These are phyloP conservation scores for Pseudognaphalium luteoalbum DNA, from an alignment of 129 eudicot genomes.

Conservation along the genomic window DNA sequence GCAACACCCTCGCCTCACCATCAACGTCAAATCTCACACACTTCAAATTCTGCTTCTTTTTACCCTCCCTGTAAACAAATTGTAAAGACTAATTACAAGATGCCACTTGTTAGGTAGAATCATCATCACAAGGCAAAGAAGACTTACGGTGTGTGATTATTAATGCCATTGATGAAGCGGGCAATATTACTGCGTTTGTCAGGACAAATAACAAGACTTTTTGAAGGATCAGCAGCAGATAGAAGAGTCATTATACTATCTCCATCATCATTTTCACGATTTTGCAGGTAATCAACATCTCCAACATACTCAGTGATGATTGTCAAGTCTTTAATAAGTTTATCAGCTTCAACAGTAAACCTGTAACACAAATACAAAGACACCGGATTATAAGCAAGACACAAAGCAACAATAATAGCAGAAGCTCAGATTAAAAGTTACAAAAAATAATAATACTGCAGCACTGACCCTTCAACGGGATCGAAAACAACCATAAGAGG, in stretches of 20 bases:
- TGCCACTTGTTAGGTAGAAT: background rate
- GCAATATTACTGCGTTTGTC: slow-evolving; percentile 93
- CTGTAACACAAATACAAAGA: slow-evolving; percentile 35
- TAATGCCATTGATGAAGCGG: slow-evolving; percentile 91
- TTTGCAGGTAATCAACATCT: slow-evolving; percentile 79
- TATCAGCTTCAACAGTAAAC: slow-evolving; percentile 95
- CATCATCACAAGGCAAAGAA: background rate
- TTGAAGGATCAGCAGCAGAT: slow-evolving; percentile 54
- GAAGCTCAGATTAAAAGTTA: background rate
- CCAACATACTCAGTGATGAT: slow-evolving; percentile 94
- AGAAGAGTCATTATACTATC: slow-evolving; percentile 97
- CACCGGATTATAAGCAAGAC: background rate
- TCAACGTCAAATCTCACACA: slow-evolving; percentile 81
- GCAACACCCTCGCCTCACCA: slow-evolving; percentile 79
- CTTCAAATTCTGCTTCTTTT: slow-evolving; percentile 88
- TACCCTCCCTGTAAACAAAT: slow-evolving; percentile 71
- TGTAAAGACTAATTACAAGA: background rate
- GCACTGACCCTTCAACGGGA: slow-evolving; percentile 82
- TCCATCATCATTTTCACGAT: slow-evolving; percentile 78
- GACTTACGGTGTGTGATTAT: slow-evolving; percentile 77
- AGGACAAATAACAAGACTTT: slow-evolving; percentile 85
- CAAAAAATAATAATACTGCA: background rate
- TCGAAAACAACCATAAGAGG: slow-evolving; percentile 95
- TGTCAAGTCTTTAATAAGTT: slow-evolving; percentile 66
- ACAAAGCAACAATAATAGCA: background rate